Evolutionary conservation across 306 rosid genomes (phyloP).

Genomic region (Inga oerstediana): DNA sequence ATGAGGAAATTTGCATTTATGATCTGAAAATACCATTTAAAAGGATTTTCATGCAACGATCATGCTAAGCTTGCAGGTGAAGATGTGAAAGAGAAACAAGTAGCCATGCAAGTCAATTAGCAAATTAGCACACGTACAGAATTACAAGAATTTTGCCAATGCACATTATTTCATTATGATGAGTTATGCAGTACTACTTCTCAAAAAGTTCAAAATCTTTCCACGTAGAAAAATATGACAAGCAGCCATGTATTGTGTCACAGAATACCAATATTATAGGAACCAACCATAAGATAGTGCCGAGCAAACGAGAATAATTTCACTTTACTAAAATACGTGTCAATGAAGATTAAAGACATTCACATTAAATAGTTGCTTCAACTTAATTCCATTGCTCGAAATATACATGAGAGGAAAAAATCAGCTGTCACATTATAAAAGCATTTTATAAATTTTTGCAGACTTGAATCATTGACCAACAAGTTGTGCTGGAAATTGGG

Average conservation of each 20-base stretch:
- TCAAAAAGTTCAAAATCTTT: background rate
- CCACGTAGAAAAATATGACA: conserved; percentile 1
- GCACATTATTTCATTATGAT: background rate
- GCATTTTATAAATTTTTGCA: background rate
- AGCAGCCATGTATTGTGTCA: background rate
- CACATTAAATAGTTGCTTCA: conserved; percentile 5
- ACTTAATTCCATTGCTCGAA: conserved; percentile 13
- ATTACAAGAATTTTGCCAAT: conserved; percentile 14
- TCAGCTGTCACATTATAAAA: conserved; percentile 7
- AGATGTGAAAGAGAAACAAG: conserved; percentile 17
- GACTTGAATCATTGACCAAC: background rate
- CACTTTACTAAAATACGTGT: background rate
- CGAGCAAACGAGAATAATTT: conserved; percentile 9
- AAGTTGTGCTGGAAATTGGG: background rate
- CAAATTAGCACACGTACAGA: conserved; percentile 17
- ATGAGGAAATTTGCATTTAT: conserved; percentile 48
- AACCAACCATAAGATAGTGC: conserved; percentile 23
- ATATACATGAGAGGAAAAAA: conserved; percentile 6
- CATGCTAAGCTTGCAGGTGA: conserved; percentile 2
- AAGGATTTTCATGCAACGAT: conserved; percentile 22
- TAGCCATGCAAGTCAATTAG: conserved; percentile 21
- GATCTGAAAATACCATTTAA: conserved; percentile 27
- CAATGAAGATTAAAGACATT: conserved; percentile 9
- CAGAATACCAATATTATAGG: conserved; percentile 2
- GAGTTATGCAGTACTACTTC: background rate